phyloP scores from a whole-genome alignment of 768 basidiomycete genomes.

The Postia placenta region DNA sequence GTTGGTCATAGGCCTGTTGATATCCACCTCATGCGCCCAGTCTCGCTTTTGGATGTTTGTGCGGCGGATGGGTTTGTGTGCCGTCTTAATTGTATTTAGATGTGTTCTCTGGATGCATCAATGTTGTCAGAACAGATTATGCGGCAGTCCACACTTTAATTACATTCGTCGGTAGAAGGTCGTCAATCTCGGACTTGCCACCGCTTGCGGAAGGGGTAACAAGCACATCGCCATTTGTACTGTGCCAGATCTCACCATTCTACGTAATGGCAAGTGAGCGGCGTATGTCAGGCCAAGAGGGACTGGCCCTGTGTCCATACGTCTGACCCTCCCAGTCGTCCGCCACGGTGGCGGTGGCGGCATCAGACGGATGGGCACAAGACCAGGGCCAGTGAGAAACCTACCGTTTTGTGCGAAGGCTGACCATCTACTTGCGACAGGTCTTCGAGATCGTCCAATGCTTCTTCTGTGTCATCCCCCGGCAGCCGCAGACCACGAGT shows the following conservation, averaged over 20 bases:
- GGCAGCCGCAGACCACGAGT: constrained; percentile 70
- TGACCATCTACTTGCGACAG: too few species aligned
- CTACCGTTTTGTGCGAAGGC: too few species aligned
- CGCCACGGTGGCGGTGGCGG: too few species aligned
- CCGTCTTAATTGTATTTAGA: constrained; percentile 45
- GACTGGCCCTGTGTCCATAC: too few species aligned
- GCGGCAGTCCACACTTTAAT: constrained; percentile 7
- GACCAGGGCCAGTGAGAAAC: too few species aligned
- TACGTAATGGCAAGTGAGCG: too few species aligned
- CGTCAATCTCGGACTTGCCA: constrained; percentile 56
- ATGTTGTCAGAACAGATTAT: not conserved
- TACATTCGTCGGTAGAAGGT: constrained; percentile 48
- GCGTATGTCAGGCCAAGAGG: too few species aligned
- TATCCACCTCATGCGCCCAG: constrained; percentile 97
- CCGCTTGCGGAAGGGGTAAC: constrained; percentile 9
- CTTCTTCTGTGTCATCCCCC: constrained; percentile 46
- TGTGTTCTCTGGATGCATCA: constrained; percentile 41
- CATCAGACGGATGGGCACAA: too few species aligned
- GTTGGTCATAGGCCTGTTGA: constrained; percentile 84
- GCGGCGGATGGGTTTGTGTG: constrained; percentile 35
- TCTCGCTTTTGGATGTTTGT: constrained; percentile 71
- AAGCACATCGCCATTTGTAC: constrained; percentile 9
- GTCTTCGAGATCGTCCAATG: constrained; percentile 27
- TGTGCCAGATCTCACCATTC: not conserved
- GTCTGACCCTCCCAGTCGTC: too few species aligned